Conservation (phyloP, 2,329 filamentous ascomycete species). For the Elsinoe ampelina region DNA sequence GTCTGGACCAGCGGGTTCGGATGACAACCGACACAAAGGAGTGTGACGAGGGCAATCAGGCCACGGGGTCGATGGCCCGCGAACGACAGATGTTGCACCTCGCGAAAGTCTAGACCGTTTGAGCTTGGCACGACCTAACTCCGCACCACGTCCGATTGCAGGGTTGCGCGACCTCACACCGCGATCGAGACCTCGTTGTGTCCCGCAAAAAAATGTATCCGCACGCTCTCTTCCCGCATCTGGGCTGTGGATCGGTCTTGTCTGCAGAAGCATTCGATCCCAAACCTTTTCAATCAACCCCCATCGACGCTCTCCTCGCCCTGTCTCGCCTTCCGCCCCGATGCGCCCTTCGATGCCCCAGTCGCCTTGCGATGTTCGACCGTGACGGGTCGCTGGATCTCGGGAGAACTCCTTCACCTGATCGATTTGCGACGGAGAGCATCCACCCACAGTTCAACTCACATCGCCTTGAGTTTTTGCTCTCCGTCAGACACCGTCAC, state of each 20-base stretch:
- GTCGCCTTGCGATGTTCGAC: slow-evolving; percentile 12
- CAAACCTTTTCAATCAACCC: background rate
- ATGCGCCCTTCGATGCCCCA: slow-evolving; percentile 14
- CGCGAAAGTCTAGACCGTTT: background rate
- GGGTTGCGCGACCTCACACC: background rate
- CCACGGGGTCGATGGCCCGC: background rate
- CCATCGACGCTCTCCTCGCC: background rate
- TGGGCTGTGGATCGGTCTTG: slow-evolving; percentile 2
- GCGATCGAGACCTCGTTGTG: background rate
- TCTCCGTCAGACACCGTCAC: slow-evolving; percentile 2
- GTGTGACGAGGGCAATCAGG: background rate
- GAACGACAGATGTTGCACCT: background rate
- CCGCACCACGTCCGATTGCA: background rate
- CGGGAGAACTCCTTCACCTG: slow-evolving; percentile 7
- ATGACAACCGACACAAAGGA: background rate
- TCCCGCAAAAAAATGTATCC: background rate
- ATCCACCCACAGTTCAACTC: background rate
- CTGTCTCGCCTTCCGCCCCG: background rate
- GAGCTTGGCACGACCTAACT: background rate
- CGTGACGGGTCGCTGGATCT: slow-evolving; percentile 8
- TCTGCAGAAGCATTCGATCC: background rate
- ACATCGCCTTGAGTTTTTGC: background rate
- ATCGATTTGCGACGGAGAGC: slow-evolving; percentile 1
- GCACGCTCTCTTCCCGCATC: background rate
- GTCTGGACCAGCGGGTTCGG: background rate